Evolutionary conservation across 441 rosid genomes (phyloP).

Genomic region (Theobroma grandiflorum): DNA sequence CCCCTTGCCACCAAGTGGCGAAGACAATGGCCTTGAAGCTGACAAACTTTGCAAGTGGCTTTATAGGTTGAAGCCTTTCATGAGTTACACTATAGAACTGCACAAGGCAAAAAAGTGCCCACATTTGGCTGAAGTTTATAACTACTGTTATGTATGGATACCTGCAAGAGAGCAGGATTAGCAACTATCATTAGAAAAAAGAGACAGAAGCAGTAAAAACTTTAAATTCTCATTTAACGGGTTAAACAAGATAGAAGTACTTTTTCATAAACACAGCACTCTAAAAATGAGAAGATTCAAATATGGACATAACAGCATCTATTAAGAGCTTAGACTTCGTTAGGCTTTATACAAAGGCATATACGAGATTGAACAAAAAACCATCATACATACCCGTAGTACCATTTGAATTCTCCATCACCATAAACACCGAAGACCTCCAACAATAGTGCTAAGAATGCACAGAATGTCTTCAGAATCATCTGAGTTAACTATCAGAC

Average conservation of each 20-base stretch:
- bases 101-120: slow-evolving; percentile 90
- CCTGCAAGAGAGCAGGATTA: slow-evolving; percentile 45
- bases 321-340: slow-evolving; percentile 1
- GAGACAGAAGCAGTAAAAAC: neutral
- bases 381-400: slow-evolving; percentile 67
- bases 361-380: neutral
- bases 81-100: slow-evolving; percentile 85
- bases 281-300: neutral
- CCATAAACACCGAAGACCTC: slow-evolving; percentile 80
- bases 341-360: neutral
- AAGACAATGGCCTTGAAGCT: slow-evolving; percentile 97
- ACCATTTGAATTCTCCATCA: slow-evolving; percentile 87
- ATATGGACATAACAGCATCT: neutral
- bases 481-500: slow-evolving; percentile 54
- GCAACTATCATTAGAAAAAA: neutral
- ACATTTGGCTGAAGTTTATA: slow-evolving; percentile 95
- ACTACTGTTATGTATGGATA: slow-evolving; percentile 79
- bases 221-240: neutral
- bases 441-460: slow-evolving; percentile 74
- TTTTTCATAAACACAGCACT: neutral
- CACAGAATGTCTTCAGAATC: slow-evolving; percentile 88
- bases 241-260: neutral
- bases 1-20: slow-evolving; percentile 98
- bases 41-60: slow-evolving; percentile 83
- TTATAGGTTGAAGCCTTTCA: slow-evolving; percentile 73